These are phyloP conservation scores for Hyphodiscus hymeniophilus DNA, from an alignment of 495 filamentous ascomycete genomes.

Conservation along the genomic window DNA sequence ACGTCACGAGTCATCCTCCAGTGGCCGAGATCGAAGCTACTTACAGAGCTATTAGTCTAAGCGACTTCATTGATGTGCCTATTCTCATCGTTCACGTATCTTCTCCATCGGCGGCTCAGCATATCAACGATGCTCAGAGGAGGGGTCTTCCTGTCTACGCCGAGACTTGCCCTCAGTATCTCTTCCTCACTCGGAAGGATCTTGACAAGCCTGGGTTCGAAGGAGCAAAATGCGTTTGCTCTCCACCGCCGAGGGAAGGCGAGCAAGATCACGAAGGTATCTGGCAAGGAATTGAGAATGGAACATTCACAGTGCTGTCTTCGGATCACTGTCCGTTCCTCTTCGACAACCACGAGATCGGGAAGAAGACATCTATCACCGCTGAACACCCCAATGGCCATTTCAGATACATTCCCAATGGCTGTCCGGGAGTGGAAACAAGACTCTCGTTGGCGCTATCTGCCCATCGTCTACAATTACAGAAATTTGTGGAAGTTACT, in stretches of 20 bases:
- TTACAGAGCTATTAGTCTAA: conserved; percentile 47
- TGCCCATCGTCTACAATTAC: conserved; percentile 37
- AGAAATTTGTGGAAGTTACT: conserved; percentile 52
- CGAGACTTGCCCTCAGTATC: conserved; percentile 59
- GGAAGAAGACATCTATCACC: conserved; percentile 38
- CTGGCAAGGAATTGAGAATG: conserved; percentile 37
- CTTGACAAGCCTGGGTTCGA: conserved; percentile 42
- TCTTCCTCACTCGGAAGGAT: conserved; percentile 48
- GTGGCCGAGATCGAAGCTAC: conserved; percentile 51
- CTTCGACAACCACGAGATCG: conserved; percentile 38
- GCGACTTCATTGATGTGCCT: conserved; percentile 45
- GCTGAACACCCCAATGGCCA: conserved; percentile 36
- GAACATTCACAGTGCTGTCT: conserved; percentile 43
- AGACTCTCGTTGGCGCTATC: conserved; percentile 40
- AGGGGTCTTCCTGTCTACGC: conserved; percentile 48
- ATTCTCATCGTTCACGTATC: conserved; percentile 52
- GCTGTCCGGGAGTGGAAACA: conserved; percentile 53
- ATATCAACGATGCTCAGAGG: conserved; percentile 49
- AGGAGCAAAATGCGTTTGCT: conserved; percentile 45
- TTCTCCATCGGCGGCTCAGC: conserved; percentile 38
- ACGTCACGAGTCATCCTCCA: conserved; percentile 43
- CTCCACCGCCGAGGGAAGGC: conserved; percentile 31
- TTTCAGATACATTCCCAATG: conserved; percentile 50
- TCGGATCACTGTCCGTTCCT: conserved; percentile 50
- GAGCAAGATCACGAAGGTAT: conserved; percentile 34